phyloP scores from a whole-genome alignment of 176 grass and related monocot genomes.

The Carex parvula region DNA sequence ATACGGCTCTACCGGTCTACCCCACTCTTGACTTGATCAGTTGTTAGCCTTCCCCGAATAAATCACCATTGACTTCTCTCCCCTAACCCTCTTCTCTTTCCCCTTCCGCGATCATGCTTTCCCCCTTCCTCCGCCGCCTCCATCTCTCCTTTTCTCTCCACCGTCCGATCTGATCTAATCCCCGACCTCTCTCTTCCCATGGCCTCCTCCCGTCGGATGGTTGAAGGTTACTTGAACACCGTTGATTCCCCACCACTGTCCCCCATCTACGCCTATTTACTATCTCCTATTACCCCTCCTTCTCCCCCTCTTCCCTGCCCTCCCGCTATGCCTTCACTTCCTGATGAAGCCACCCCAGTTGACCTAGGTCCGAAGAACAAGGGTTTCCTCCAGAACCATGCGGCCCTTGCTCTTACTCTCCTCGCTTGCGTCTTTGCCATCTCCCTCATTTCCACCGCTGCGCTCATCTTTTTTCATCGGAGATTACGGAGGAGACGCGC shows the following conservation, averaged over 20 bases:
- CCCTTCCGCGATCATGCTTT: background rate
- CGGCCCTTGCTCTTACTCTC: background rate
- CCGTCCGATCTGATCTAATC: background rate
- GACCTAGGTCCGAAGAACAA: background rate
- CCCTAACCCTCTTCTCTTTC: background rate
- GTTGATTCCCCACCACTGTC: background rate
- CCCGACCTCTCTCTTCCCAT: background rate
- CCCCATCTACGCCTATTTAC: too few relatives aligned
- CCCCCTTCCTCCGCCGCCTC: background rate
- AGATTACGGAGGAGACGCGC: background rate
- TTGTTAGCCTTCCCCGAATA: background rate
- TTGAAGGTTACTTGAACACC: too few relatives aligned
- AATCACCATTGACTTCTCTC: background rate
- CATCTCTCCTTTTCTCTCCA: background rate
- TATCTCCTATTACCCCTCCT: background rate
- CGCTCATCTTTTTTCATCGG: background rate
- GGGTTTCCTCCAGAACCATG: background rate
- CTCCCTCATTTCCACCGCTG: background rate
- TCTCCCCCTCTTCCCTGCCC: background rate
- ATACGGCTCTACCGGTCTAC: background rate
- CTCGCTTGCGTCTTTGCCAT: slow-evolving; percentile 5
- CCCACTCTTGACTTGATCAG: background rate
- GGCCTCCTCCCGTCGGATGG: background rate
- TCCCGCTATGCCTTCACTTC: background rate
- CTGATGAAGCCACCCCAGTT: background rate